Conservation (phyloP, 2,329 filamentous ascomycete species). For the Orbilia oligospora region DNA sequence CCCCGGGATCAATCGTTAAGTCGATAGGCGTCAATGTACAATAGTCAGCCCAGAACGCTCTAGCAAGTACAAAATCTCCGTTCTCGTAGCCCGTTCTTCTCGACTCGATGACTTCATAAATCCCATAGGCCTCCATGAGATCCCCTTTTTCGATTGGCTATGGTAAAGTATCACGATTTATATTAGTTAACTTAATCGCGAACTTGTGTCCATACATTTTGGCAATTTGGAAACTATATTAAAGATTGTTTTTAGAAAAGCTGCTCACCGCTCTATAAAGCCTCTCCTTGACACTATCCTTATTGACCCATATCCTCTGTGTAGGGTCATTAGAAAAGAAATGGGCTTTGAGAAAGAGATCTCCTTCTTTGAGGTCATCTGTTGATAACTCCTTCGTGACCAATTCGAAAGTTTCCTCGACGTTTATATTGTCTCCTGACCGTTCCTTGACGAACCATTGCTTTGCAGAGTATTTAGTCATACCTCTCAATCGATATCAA, state of each 20-base stretch:
- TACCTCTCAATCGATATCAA: background rate
- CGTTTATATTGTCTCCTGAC: conserved; percentile 23
- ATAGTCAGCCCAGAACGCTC: conserved; percentile 68
- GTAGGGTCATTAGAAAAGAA: conserved; percentile 59
- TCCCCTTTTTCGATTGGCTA: conserved; percentile 48
- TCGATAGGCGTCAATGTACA: conserved; percentile 66
- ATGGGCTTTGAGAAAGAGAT: conserved; percentile 43
- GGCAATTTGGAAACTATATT: too few relatives aligned
- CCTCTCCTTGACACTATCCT: conserved; percentile 36
- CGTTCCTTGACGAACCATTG: conserved; percentile 59
- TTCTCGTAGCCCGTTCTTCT: conserved; percentile 53
- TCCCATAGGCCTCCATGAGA: conserved; percentile 39
- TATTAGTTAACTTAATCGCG: background rate
- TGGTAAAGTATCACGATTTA: background rate
- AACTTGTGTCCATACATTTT: too few relatives aligned
- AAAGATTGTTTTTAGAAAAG: background rate
- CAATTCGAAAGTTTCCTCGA: conserved; percentile 39
- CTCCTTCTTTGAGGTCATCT: conserved; percentile 41
- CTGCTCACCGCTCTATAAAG: conserved; percentile 30
- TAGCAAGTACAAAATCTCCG: conserved; percentile 66
- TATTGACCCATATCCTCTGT: conserved; percentile 53
- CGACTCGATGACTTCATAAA: conserved; percentile 45
- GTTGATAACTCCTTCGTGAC: background rate
- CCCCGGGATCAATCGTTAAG: conserved; percentile 6
- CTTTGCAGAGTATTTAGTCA: conserved; percentile 29